Conservation (phyloP, 331 rosid species). For the Phaseolus coccineus region DNA sequence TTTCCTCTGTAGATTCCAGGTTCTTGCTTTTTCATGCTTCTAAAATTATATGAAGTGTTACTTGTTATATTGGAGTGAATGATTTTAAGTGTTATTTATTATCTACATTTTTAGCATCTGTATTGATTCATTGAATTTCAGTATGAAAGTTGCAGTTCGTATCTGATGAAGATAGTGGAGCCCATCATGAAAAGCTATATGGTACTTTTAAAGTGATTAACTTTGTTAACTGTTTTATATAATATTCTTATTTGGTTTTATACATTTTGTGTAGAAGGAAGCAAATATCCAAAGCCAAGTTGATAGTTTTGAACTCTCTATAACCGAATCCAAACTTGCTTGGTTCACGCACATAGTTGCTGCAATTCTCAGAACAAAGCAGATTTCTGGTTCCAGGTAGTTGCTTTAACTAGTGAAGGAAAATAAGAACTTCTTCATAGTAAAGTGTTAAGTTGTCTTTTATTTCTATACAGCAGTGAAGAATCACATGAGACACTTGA, state of each 20-base stretch:
- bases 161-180: conserved; percentile 54
- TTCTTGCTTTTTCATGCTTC: conserved; percentile 32
- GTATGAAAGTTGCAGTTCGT: conserved; percentile 62
- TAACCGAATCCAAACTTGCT: conserved; percentile 84
- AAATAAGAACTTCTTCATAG: conserved; percentile 15
- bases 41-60: conserved; percentile 13
- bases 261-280: conserved; percentile 40
- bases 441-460: conserved; percentile 7
- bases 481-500: conserved; percentile 88
- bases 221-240: conserved; percentile 30
- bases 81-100: conserved; percentile 7
- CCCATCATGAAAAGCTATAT: conserved; percentile 52
- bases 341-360: conserved; percentile 94
- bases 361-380: conserved; percentile 82
- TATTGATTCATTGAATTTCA: conserved; percentile 40
- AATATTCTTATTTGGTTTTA: conserved; percentile 13
- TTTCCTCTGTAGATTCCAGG: conserved; percentile 60
- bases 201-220: conserved; percentile 41
- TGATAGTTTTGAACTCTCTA: conserved; percentile 44
- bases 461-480: conserved; percentile 59
- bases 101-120: conserved; percentile 6
- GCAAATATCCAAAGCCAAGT: conserved; percentile 49
- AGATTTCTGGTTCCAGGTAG: conserved; percentile 82
- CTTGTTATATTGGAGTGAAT: conserved; percentile 8
- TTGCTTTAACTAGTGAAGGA: conserved; percentile 23